phyloP scores from a whole-genome alignment of 208 protist species.

The Eutreptiella sp. region DNA sequence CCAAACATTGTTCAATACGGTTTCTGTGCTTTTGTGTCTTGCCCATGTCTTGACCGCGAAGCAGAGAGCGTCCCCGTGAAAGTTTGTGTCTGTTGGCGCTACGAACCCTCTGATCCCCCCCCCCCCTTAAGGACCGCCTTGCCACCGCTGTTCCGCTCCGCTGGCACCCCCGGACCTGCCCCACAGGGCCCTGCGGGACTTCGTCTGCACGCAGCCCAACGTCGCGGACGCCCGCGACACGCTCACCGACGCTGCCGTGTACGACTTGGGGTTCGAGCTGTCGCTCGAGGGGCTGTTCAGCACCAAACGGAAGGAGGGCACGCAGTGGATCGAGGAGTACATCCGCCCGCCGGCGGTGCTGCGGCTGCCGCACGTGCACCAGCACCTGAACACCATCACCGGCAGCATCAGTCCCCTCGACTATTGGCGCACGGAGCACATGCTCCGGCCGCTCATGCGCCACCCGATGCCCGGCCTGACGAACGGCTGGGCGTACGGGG shows the following conservation, averaged over 20 bases:
- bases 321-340: slow-evolving; percentile 59
- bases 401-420: slow-evolving; percentile 56
- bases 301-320: slow-evolving; percentile 63
- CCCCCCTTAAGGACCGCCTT: too few relatives aligned
- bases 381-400: slow-evolving; percentile 56
- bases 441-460: too few relatives aligned
- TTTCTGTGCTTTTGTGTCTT: too few relatives aligned
- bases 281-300: slow-evolving; percentile 62
- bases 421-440: slow-evolving; percentile 51
- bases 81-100: too few relatives aligned
- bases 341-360: slow-evolving; percentile 67
- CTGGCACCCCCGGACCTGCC: too few relatives aligned
- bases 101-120: too few relatives aligned
- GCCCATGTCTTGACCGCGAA: too few relatives aligned
- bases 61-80: too few relatives aligned
- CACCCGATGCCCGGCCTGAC: too few relatives aligned
- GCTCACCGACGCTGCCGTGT: slow-evolving; percentile 61
- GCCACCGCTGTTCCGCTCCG: too few relatives aligned
- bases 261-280: slow-evolving; percentile 46
- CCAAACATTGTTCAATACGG: too few relatives aligned
- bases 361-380: slow-evolving; percentile 63
- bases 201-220: slow-evolving; percentile 55
- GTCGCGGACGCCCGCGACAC: slow-evolving; percentile 66
- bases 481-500: too few relatives aligned
- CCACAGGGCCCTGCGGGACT: slow-evolving; percentile 64